Base-by-base conservation (phyloP, 2,329 filamentous ascomycete species). In the Diaporthe destruens region DNA sequence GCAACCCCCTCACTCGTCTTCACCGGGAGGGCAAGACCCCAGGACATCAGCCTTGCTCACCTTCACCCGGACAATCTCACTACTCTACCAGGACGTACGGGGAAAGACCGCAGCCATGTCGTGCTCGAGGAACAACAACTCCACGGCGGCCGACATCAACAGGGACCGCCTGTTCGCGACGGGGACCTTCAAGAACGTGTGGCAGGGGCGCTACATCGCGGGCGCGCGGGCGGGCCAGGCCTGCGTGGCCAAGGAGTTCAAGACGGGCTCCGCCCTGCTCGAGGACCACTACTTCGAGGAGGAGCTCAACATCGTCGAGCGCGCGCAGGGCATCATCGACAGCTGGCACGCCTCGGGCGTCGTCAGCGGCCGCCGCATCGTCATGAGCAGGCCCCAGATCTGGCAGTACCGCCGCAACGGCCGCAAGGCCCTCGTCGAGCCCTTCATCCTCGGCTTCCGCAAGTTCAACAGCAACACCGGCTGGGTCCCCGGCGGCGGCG, bases 381-480 rank as follows among this genome's bases (percentile, higher is more conserved):
- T 80, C 42, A 75, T 85, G 73, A 85, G 84, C 68, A 78, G 79
- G 0, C 80, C 83, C 8, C 25, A 32, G 0, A 78, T 84, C 7
- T 83, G 82, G 81, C 51, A 3, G 1, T 81, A 79, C 51, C 56
- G 63, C 0, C 20, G 75, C 20, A 53, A 59, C 53, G 80, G 80
- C 12, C 72, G 77, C 34, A 79, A 75, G 29, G 0, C 2, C 6
- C 78, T 85, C 0, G 51, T 74, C 32, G 82, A 85, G 75, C 82
- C 83, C 1, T 83, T 83, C 75, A 84, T 85, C 66, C 71, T 80
- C 20, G 82, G 83, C 74, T 84, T 83, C 75, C 76, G 82, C 72
- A 85, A 84, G 76, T 84, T 84, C 78, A 85, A 85, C 76, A 85
- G 82, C 79, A 85, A 84, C 74, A 80, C 75, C 1, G 83, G 83